Percentiles rank a stretch among this genome's conserved stretches.
These are phyloP conservation scores for Encephalitozoon romaleae DNA, from an alignment of 371 early-diverging fungal species.

Conservation along the genomic window DNA sequence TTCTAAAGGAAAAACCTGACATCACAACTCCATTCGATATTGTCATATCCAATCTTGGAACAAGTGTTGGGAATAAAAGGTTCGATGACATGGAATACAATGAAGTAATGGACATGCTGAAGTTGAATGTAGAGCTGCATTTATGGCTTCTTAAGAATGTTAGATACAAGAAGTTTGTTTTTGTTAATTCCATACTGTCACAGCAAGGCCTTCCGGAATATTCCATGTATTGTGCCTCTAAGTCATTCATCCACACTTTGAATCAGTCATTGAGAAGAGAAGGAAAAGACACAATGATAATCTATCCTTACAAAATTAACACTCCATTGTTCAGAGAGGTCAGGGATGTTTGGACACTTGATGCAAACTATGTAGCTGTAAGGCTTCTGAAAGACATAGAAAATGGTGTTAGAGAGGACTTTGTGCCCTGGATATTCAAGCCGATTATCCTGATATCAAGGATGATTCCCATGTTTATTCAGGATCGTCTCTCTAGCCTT, in stretches of 20 bases:
- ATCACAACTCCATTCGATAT: constrained; percentile 39
- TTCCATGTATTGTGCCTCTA: constrained; percentile 51
- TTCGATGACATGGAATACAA: constrained; percentile 12
- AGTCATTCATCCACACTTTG: constrained; percentile 48
- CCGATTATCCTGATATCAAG: neutral
- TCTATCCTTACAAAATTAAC: constrained; percentile 57
- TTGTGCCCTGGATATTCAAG: constrained; percentile 35
- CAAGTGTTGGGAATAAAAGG: constrained; percentile 31
- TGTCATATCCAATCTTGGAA: constrained; percentile 49
- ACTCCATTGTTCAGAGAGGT: constrained; percentile 50
- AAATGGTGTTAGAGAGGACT: constrained; percentile 34
- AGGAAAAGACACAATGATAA: constrained; percentile 33
- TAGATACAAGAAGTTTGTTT: constrained; percentile 49
- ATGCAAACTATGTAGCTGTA: constrained; percentile 28
- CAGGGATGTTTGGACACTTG: constrained; percentile 26
- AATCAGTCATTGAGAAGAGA: constrained; percentile 50
- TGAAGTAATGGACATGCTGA: constrained; percentile 19
- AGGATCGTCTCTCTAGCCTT: neutral
- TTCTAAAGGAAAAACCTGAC: neutral
- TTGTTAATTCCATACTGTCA: constrained; percentile 47
- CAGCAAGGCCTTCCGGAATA: constrained; percentile 35
- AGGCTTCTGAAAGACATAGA: constrained; percentile 33
- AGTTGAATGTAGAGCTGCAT: constrained; percentile 36
- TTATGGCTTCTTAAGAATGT: constrained; percentile 18
- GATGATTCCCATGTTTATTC: neutral